Base-by-base conservation (phyloP, 768 basidiomycete species). In the Serendipita vermifera region DNA sequence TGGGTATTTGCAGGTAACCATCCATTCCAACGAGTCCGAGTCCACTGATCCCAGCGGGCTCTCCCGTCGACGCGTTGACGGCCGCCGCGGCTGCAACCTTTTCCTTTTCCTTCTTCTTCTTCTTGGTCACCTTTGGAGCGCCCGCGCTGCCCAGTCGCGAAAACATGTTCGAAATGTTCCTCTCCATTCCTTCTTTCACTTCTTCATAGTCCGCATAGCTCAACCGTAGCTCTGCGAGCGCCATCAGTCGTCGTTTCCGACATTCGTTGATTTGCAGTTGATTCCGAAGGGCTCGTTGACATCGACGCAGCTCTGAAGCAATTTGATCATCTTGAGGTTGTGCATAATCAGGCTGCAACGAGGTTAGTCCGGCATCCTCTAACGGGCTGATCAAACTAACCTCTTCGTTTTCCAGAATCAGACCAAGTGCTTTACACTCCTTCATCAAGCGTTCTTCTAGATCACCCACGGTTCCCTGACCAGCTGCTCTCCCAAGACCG, bases 171-270 rank as follows among this genome's bases (percentile, higher is more conserved):
- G 77, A 73, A 65, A 97, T 88, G 62, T 83, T 82, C 72, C 81
- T 85, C 73, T 98, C 93, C 48, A 98, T 77, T 3, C 83, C 75
- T 59, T 94, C 91, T 15, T 92, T 80, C 5, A 80, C 68, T 29
- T 88, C 85, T 57, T 88, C 69, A 70, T 94, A 98, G 64, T 98
- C 94, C 64, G 90, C 87, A 65, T 90, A 88, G 4, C 83, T 91
- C 15, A 98, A 76, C 20, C 92, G 80, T 64, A 92, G 88, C 58
- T 83, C 80, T 27, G 92, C 91, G 59, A 92, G 77, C 13, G 74
- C 72, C 13, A 76, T 76, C 2, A 98, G 77, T 3, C 86, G 81
- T 29, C 70, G 69, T 66, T 85, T 85, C 11, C 94, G 83, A 2
- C 80, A 78, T 63, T 92, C 89, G 73, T 99, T 99, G 57, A 81